Evolutionary conservation across 805 yeast species (phyloP), one percentile per base, ranked within the genome.

Genomic region (Candida namnaoensis): DNA sequence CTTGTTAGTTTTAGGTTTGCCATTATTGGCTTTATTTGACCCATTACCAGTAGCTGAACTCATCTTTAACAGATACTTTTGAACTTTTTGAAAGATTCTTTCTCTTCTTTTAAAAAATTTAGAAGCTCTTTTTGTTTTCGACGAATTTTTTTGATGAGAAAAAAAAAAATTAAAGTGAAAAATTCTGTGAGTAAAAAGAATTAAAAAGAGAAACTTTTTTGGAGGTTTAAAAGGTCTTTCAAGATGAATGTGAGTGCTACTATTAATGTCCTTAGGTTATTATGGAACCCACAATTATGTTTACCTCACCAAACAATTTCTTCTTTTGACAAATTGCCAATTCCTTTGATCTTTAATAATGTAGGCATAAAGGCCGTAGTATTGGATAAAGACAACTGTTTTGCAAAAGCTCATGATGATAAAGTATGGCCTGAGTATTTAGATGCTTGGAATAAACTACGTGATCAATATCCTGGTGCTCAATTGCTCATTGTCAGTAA

Each of bases 361-460:
- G 43, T 62, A 38, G 51, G 51, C 5, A 82, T 86, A 43, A 81
- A 77, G 53, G 95, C 88, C 0, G 72, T 90, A 2, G 91, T 93
- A 0, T 66, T 93, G 25, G 99, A 93, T 56, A 93, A 93, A 58
- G 99, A 93, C 62, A 93, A 93, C 60, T 91, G 98, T 56, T 85
- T 93, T 58, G 95, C 99, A 5, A 72, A 75, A 44, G 90, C 90
- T 32, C 84, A 86, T 42, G 84, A 79, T 45, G 83, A 81, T 45
- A 73, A 76, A 44, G 84, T 91, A 1, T 88, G 87, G 85, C 88
- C 85, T 0, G 84, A 65, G 2, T 90, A 88, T 47, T 49, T 51
- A 54, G 65, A 59, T 9, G 62, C 67, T 36, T 88, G 93, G 88
- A 60, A 64, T 6, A 50, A 56, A n/a, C 60, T 87, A 39, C 67